These are phyloP conservation scores for Bassia scoparia DNA, from an alignment of 148 eudicot genomes.

Conservation along the genomic window DNA sequence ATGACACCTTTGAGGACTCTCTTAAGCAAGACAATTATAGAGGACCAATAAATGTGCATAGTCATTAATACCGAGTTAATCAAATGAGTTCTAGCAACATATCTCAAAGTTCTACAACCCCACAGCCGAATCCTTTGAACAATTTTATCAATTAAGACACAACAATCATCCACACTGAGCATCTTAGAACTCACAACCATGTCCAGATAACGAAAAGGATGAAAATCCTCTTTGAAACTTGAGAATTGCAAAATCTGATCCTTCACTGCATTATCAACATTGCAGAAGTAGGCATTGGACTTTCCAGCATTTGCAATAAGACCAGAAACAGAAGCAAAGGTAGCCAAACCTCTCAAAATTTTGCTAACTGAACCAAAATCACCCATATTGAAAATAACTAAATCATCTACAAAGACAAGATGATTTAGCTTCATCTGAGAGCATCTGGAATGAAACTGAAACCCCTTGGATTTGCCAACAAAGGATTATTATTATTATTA, in stretches of 20 bases:
- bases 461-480: background rate
- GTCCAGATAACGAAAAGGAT: background rate
- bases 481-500: no score
- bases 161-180: background rate
- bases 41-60: background rate
- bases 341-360: background rate
- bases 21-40: background rate
- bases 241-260: background rate
- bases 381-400: background rate
- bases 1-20: background rate
- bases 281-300: background rate
- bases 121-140: background rate
- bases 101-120: background rate
- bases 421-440: background rate
- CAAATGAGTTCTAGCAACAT: background rate
- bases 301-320: background rate
- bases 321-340: background rate
- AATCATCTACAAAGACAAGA: background rate
- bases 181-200: background rate
- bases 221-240: background rate
- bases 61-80: background rate
- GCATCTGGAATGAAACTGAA: background rate
- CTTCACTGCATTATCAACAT: no score
- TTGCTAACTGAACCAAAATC: background rate
- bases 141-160: background rate